Conservation (phyloP, 257 asterid genomes). For the Linderniella brevidens region DNA sequence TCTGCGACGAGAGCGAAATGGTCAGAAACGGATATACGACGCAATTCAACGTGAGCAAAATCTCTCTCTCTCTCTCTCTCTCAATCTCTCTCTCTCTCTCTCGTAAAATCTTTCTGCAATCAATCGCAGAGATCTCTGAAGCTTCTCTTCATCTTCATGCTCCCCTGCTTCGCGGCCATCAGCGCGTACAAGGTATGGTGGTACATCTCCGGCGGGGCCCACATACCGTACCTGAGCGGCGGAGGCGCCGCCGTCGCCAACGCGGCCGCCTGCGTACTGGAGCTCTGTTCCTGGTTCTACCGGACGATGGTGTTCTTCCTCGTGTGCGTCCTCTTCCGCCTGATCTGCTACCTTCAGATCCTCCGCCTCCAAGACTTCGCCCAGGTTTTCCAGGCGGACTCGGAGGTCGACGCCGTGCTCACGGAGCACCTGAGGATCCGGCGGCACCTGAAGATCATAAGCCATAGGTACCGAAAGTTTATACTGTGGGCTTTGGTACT, state of each 20-base stretch:
- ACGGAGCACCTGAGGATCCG: conserved; percentile 77
- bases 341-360: conserved; percentile 79
- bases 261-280: conserved; percentile 59
- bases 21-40: conserved; percentile 54
- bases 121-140: conserved; percentile 59
- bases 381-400: conserved; percentile 46
- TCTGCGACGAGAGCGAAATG: conserved; percentile 77
- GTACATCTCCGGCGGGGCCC: conserved; percentile 71
- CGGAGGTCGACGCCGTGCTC: conserved; percentile 63
- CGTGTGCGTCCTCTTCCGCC: conserved; percentile 76
- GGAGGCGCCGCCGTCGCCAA: conserved; percentile 66
- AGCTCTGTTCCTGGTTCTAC: conserved; percentile 87
- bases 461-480: conserved; percentile 73
- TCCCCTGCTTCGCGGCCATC: conserved; percentile 78
- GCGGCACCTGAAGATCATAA: conserved; percentile 65
- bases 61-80: too few relatives aligned
- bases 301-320: conserved; percentile 75
- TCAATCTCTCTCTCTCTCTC: too few relatives aligned
- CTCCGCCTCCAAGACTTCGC: conserved; percentile 85
- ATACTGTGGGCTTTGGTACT: conserved; percentile 48
- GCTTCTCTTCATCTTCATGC: conserved; percentile 58
- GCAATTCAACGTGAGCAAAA: conserved; percentile 58
- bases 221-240: conserved; percentile 63
- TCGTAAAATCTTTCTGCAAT: too few relatives aligned
- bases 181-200: conserved; percentile 81